Evolutionary conservation across 495 filamentous ascomycete genomes (phyloP).

Genomic region (Eremomyces bilateralis): DNA sequence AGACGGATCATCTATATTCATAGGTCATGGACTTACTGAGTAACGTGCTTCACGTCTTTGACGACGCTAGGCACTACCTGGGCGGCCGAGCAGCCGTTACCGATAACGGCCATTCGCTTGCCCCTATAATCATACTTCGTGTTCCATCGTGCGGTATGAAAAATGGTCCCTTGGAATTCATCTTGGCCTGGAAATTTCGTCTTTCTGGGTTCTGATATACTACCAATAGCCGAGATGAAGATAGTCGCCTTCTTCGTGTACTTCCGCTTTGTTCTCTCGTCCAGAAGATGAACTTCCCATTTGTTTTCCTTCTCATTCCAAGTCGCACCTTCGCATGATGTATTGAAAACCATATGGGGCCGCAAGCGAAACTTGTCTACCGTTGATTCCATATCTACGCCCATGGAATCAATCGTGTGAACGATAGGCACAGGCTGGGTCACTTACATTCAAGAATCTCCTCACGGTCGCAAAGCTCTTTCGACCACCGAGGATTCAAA

Average conservation of each 20-base stretch:
- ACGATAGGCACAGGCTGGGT: not conserved
- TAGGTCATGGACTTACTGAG: too few relatives aligned
- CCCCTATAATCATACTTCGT: constrained; percentile 21
- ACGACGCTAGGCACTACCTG: constrained; percentile 23
- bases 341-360: constrained; percentile 9
- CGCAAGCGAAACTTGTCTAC: constrained; percentile 18
- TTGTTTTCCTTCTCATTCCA: constrained; percentile 12
- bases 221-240: constrained; percentile 14
- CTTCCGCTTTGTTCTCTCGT: constrained; percentile 9
- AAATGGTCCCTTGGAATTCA: constrained; percentile 29
- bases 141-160: constrained; percentile 39
- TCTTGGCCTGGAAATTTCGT: constrained; percentile 27
- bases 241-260: constrained; percentile 8
- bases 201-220: constrained; percentile 4
- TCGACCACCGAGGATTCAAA: constrained; percentile 16
- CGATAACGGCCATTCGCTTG: constrained; percentile 37
- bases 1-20: too few relatives aligned
- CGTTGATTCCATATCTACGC: constrained; percentile 17
- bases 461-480: constrained; percentile 10
- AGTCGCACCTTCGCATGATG: constrained; percentile 10
- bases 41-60: constrained; percentile 12
- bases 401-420: not conserved
- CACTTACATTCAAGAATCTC: constrained; percentile 15
- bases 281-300: constrained; percentile 15
- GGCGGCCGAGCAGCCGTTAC: constrained; percentile 34